These are phyloP conservation scores for Aspergillus affinis DNA, from an alignment of 495 filamentous ascomycete species.

Conservation along the genomic window DNA sequence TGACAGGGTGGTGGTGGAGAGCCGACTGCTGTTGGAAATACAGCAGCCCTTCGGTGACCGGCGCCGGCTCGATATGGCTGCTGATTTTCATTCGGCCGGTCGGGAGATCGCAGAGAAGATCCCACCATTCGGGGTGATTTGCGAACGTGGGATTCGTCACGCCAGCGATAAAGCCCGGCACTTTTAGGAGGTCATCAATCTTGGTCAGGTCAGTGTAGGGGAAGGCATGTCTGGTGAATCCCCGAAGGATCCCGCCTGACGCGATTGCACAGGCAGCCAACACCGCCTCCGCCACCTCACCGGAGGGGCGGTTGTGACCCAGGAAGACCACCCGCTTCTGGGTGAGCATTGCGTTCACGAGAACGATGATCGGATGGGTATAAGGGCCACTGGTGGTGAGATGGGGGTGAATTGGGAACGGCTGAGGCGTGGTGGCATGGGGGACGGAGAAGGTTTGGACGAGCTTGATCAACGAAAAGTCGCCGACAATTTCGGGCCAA, in stretches of 20 bases:
- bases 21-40: constrained; percentile 85
- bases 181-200: constrained; percentile 91
- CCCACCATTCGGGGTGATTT: constrained; percentile 97
- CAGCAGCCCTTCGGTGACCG: constrained; percentile 74
- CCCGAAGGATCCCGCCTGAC: constrained; percentile 89
- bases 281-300: constrained; percentile 93
- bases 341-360: constrained; percentile 71
- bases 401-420: constrained; percentile 85
- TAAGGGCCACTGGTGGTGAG: constrained; percentile 84
- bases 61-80: constrained; percentile 70
- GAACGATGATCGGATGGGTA: constrained; percentile 55
- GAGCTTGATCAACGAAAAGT: constrained; percentile 95
- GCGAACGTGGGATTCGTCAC: constrained; percentile 97
- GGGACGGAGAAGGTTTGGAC: constrained; percentile 88
- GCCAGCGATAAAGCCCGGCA: constrained; percentile 96
- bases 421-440: constrained; percentile 77
- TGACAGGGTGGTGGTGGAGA: constrained; percentile 46
- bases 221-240: constrained; percentile 97
- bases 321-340: constrained; percentile 97
- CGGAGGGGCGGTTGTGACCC: constrained; percentile 89
- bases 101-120: constrained; percentile 89
- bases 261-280: constrained; percentile 90
- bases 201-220: constrained; percentile 98
- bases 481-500: constrained; percentile 93
- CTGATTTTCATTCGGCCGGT: constrained; percentile 94